Evolutionary conservation across 805 yeast species (phyloP).

Genomic region (Candida quercuum): DNA sequence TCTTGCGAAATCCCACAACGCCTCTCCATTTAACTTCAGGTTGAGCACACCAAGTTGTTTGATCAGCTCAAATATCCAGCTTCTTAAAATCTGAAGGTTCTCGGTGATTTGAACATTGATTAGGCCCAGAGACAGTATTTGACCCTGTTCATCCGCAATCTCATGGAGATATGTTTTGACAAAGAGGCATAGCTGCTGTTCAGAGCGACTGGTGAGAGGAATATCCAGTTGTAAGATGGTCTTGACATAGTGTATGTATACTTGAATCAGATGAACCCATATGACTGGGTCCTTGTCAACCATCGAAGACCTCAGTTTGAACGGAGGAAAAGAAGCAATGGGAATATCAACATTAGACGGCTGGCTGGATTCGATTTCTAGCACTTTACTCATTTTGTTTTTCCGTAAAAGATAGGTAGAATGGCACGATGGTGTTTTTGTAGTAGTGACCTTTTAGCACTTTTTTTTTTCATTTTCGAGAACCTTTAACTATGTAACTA

Average conservation of each 20-base stretch:
- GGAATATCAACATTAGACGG: conserved; percentile 36
- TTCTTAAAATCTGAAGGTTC: conserved; percentile 44
- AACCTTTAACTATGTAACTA: no score
- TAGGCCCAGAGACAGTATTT: conserved; percentile 63
- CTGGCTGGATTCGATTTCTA: conserved; percentile 1
- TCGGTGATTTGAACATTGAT: conserved; percentile 61
- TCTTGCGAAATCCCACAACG: conserved; percentile 59
- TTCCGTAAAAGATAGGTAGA: no score
- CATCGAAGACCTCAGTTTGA: conserved; percentile 66
- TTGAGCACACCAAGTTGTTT: conserved; percentile 49
- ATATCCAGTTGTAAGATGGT: conserved; percentile 27
- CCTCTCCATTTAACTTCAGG: conserved; percentile 52
- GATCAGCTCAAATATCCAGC: conserved; percentile 40
- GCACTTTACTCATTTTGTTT: neutral
- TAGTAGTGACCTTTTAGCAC: neutral
- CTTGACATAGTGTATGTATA: conserved; percentile 50
- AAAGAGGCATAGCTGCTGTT: conserved; percentile 53
- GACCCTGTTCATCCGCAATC: conserved; percentile 53
- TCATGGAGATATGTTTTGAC: conserved; percentile 55
- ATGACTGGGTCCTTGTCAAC: conserved; percentile 81
- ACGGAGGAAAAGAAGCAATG: conserved; percentile 69
- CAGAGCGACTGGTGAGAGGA: conserved; percentile 45
- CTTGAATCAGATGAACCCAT: conserved; percentile 69
- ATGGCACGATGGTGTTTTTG: neutral
- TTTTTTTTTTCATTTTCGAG: neutral